Base-by-base conservation (phyloP, 352 stramenopile genomes). In the Pythium folliculosum region DNA sequence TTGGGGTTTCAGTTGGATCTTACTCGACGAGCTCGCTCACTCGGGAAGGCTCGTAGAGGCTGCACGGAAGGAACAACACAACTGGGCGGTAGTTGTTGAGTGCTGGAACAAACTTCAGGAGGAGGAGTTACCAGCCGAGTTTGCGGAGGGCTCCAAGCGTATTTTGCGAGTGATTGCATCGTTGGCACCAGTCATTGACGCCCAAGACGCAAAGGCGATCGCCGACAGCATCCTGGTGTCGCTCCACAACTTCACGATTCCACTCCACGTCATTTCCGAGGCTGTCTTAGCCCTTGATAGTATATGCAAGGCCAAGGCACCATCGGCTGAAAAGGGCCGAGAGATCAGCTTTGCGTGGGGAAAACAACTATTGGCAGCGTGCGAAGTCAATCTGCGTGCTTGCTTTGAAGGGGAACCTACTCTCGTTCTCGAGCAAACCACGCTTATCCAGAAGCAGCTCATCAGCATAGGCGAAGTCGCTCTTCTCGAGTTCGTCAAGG, bases 1-100 rank as follows among this genome's bases (percentile, higher is more conserved):
- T 60, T 95, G 87, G 85, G 75, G 80, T 2, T 92, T 94, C 65
- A 93, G 88, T 40, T 96, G 88, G 88, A 80, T 94, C 50, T 64
- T 94, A 1, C 61, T 96, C 35, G 88, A 96, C 56, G 88, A 96
- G 44, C 65, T 96, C 1, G 82, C 87, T 3, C 77, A 83, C 50
- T 82, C 78, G 0, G 79, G 78, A 10, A 80, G 84, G 45, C 67
- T 94, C 2, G 71, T 90, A 27, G 77, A 91, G 25, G 76, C 80
- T 14, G 72, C 76, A 1, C 76, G 76, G n/a, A 76, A 72, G 1
- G 82, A 91, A 30, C 68, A 92, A 40, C 66, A 84, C 17, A 88
- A 91, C 43, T 72, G 89, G 51, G 70, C 75, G 25, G 77, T 92
- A 23, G 76, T 96, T 12, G 84, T 93, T n/a, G 73, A 87, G 17